Percentiles rank a stretch among this genome's conserved stretches.
phyloP scores from a whole-genome alignment of 331 rosid genomes.

The Acacia concinna region DNA sequence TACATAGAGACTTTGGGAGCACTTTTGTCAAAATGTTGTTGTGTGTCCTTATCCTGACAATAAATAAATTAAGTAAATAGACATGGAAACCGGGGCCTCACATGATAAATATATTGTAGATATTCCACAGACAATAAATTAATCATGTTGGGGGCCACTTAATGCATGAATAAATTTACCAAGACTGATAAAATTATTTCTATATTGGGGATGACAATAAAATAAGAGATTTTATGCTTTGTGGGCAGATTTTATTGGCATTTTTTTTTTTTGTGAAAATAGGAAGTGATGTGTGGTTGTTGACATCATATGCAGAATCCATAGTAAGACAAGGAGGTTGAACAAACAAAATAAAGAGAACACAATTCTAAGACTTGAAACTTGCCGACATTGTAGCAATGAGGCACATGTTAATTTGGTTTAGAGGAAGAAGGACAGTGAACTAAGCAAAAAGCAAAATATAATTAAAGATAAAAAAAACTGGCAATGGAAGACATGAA shows the following conservation, averaged over 20 bases:
- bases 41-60: neutral
- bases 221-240: conserved; percentile 43
- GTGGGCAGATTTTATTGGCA: conserved; percentile 31
- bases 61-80: neutral
- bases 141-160: neutral
- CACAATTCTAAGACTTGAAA: neutral
- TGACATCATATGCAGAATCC: conserved; percentile 12
- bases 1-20: neutral
- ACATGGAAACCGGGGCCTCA: neutral
- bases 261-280: conserved; percentile 4
- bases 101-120: neutral
- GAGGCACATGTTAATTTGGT: conserved; percentile 38
- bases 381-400: conserved; percentile 33
- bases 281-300: conserved; percentile 22
- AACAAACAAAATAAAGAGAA: conserved; percentile 28
- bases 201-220: neutral
- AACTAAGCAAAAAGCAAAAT: neutral
- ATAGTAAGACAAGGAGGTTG: conserved; percentile 10
- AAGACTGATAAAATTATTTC: neutral
- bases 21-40: neutral
- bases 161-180: neutral
- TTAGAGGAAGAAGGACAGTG: neutral
- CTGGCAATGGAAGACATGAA: neutral
- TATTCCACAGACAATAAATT: neutral
- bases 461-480: neutral